Evolutionary conservation across 768 basidiomycete genomes (phyloP), one percentile per base, ranked within the genome.

Genomic region (Agaricus subrufescens): DNA sequence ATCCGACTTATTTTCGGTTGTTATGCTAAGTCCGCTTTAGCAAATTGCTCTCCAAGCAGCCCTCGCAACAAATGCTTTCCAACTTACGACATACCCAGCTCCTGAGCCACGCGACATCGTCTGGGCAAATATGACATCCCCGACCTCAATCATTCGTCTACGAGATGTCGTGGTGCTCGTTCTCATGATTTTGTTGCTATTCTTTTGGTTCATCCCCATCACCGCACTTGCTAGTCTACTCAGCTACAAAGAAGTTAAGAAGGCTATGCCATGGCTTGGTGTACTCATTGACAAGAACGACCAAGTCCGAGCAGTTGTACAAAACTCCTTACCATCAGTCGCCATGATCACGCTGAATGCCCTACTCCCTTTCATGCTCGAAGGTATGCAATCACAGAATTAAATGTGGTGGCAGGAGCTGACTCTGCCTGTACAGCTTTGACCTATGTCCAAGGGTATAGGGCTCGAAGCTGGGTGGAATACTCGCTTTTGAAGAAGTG

Each of bases 61-160:
- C 0, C 89, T 94, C 63, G 81, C 87, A 0, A 79, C 89, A 0
- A 78, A 78, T 51, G 87, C 87, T 14, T 78, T 77, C 51, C 80
- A 85, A 67, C 79, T 81, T 50, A 77, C 77, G 31, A 95, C 91
- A 10, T 80, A 75, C 56, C 81, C 83, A 19, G 94, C 96, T 0
- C 96, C 96, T 0, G 95, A 98, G 66, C 95, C 96, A 9, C 83
- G 96, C 47, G 96, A 98, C 67, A 91, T 98, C 54, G 84, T 98
- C 19, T 99, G 97, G 97, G 77, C 86, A 30, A 94, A 94, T 62
- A 88, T 98, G 74, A 76, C 85, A 1, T 82, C 87, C 23, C 81
- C 91, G 0, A 73, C 75, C 1, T 65, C 77, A 14, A 73, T 82
- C 34, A 74, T 85, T 15, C 77, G 82, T 46, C 75, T 84, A 3